Conservation (phyloP, 75 land plant genomes). For the Cunninghamia lanceolata region DNA sequence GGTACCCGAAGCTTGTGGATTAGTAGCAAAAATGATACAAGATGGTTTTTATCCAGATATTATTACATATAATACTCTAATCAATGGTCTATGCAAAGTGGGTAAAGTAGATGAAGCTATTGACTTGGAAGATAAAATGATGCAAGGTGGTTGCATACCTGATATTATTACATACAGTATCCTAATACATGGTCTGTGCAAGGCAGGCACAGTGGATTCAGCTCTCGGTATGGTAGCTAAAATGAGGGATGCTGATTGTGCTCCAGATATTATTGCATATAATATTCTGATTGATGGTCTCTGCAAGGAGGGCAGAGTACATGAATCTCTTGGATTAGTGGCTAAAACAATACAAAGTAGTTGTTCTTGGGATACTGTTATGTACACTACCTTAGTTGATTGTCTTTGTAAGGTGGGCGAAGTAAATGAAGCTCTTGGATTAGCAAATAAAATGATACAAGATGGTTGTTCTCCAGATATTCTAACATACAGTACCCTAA, state of each 20-base stretch:
- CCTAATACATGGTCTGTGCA: slow-evolving; percentile 61
- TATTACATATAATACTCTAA: slow-evolving; percentile 61
- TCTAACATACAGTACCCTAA: slow-evolving; percentile 14
- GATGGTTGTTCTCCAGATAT: neutral
- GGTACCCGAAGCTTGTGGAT: neutral
- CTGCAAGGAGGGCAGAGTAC: slow-evolving; percentile 28
- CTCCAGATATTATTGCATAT: slow-evolving; percentile 40
- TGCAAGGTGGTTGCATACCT: slow-evolving; percentile 26
- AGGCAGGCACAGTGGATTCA: slow-evolving; percentile 35
- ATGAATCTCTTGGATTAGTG: slow-evolving; percentile 2
- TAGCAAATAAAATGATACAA: neutral
- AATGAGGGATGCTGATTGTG: slow-evolving; percentile 32
- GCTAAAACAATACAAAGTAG: neutral
- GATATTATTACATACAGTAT: slow-evolving; percentile 51
- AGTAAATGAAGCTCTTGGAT: neutral
- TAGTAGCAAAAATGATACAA: neutral
- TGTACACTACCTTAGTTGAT: neutral
- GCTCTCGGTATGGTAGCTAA: slow-evolving; percentile 32
- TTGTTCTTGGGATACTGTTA: neutral
- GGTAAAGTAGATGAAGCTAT: slow-evolving; percentile 42
- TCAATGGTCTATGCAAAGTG: slow-evolving; percentile 58
- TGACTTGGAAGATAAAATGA: slow-evolving; percentile 49
- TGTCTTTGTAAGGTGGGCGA: neutral
- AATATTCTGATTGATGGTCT: slow-evolving; percentile 56
- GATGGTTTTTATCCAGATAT: slow-evolving; percentile 43